Percentiles rank a stretch among this genome's conserved stretches.
Conservation (phyloP, 2,329 filamentous ascomycete species). For the Sphaerulina populicola region DNA sequence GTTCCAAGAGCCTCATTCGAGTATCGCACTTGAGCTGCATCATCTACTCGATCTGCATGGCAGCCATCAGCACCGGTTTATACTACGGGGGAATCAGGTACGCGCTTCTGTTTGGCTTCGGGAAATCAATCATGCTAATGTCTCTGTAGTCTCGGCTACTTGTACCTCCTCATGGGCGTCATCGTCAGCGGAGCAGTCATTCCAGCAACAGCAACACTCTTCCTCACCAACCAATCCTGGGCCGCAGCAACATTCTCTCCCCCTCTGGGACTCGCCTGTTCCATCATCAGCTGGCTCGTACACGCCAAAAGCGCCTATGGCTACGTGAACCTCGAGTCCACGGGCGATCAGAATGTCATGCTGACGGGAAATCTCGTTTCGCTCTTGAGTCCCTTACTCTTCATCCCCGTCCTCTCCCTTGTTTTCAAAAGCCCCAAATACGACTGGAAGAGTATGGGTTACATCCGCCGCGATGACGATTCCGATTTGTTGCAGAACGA, state of each 20-base stretch:
- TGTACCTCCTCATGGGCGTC: conserved; percentile 36
- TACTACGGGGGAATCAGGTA: neutral
- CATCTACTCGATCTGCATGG: conserved; percentile 36
- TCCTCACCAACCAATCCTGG: conserved; percentile 42
- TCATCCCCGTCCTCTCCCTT: conserved; percentile 65
- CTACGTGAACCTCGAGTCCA: conserved; percentile 59
- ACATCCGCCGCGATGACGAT: conserved; percentile 68
- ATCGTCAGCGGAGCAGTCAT: conserved; percentile 39
- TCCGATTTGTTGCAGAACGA: conserved; percentile 40
- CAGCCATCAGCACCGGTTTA: conserved; percentile 30
- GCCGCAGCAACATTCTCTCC: conserved; percentile 41
- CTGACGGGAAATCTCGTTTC: conserved; percentile 75
- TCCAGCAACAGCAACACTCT: conserved; percentile 39
- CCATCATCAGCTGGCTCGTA: conserved; percentile 41
- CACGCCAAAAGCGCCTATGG: conserved; percentile 50
- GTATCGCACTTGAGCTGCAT: conserved; percentile 37
- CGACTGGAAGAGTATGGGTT: conserved; percentile 73
- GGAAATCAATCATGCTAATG: neutral
- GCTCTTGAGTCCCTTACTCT: conserved; percentile 63
- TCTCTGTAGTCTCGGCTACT: conserved; percentile 38
- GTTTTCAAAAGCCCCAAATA: conserved; percentile 62
- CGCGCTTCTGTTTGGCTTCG: neutral
- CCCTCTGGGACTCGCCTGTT: conserved; percentile 39
- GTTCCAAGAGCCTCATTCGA: conserved; percentile 33
- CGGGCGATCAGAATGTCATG: conserved; percentile 67